Conservation (phyloP, 257 asterid genomes). For the Linaria vulgaris region DNA sequence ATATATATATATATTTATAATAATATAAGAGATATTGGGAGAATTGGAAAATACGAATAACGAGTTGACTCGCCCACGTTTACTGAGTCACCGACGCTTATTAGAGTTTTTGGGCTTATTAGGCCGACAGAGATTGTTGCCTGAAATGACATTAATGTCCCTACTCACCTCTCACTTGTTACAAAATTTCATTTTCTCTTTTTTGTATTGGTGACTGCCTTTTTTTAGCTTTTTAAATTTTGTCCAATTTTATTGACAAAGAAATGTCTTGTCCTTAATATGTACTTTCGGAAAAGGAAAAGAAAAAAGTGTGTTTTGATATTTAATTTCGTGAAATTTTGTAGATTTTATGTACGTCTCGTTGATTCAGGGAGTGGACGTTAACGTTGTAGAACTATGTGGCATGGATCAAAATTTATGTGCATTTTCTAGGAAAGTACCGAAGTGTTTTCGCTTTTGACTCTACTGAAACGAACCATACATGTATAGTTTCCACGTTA, state of each 20-base stretch:
- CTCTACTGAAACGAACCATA: no score
- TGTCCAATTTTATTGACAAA: conserved; percentile 17
- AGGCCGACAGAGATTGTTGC: conserved; percentile 43
- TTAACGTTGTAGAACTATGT: no score
- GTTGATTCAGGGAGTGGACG: not conserved
- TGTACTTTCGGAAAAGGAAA: not conserved
- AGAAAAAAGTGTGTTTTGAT: not conserved
- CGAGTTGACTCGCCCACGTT: conserved; percentile 51
- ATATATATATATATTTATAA: not conserved
- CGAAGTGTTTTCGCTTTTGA: no score
- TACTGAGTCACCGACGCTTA: conserved; percentile 69
- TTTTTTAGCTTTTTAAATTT: conserved; percentile 2
- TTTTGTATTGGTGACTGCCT: not conserved
- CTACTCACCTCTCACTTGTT: conserved; percentile 10
- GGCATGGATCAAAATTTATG: no score
- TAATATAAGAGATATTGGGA: not conserved
- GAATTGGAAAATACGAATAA: conserved; percentile 24
- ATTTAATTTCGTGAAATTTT: not conserved
- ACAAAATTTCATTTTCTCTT: not conserved
- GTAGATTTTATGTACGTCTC: not conserved
- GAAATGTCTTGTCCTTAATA: not conserved
- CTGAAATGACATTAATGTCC: conserved; percentile 38
- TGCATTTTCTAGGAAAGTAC: no score
- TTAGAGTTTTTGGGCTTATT: conserved; percentile 28
- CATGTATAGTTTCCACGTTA: no score